Evolutionary conservation across 176 grass and related monocot species (phyloP).

Genomic region (Chloris gayana): DNA sequence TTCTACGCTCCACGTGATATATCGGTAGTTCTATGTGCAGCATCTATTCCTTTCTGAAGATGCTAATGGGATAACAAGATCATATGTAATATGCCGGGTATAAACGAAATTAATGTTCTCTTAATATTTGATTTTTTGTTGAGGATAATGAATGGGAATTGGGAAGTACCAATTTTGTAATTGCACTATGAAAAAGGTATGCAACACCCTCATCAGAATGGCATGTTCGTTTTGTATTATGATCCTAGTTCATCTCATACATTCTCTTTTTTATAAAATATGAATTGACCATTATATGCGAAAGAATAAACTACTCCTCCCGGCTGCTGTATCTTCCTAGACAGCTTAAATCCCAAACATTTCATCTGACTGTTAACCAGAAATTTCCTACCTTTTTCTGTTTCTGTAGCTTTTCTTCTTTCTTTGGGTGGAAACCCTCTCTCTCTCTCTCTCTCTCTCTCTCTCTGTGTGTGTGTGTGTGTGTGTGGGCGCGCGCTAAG

Average conservation of each 20-base stretch:
- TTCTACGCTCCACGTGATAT: slow-evolving; percentile 20
- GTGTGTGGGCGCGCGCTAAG: too few relatives aligned
- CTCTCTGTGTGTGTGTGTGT: too few relatives aligned
- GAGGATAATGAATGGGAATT: slow-evolving; percentile 4
- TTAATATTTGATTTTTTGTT: slow-evolving; percentile 29
- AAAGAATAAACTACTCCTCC: slow-evolving; percentile 8
- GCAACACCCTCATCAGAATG: slow-evolving; percentile 8
- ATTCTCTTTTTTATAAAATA: too few relatives aligned
- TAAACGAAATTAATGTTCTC: slow-evolving; percentile 42
- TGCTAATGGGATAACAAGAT: slow-evolving; percentile 44
- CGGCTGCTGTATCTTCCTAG: too few relatives aligned
- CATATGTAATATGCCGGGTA: slow-evolving; percentile 47
- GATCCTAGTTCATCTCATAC: background rate
- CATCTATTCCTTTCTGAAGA: slow-evolving; percentile 44
- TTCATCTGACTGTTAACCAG: slow-evolving; percentile 6
- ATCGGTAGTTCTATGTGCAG: slow-evolving; percentile 26
- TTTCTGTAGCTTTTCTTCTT: background rate
- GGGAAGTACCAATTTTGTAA: background rate
- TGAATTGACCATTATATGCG: slow-evolving; percentile 12
- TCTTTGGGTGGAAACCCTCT: background rate
- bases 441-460: too few relatives aligned
- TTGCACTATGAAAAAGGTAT: slow-evolving; percentile 2
- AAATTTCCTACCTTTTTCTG: background rate
- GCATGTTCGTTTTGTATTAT: background rate
- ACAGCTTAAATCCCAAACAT: background rate